phyloP scores from a whole-genome alignment of 345 rosid species.

The Salix caprea region DNA sequence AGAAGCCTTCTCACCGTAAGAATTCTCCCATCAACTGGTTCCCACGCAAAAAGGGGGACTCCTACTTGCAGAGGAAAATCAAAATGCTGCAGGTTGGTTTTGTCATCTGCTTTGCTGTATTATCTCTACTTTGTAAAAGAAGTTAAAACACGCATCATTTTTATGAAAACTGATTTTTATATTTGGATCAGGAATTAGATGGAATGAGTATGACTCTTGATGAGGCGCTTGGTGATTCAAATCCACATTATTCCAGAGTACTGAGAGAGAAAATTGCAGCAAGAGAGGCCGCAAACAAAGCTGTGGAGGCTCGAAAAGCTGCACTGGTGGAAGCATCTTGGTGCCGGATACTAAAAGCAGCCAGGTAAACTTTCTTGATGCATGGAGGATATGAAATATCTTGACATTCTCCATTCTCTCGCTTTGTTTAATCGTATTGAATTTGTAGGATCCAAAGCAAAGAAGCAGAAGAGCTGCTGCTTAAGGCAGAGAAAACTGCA shows the following conservation, averaged over 20 bases:
- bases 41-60: slow-evolving; percentile 74
- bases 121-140: neutral
- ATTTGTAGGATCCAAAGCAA: slow-evolving; percentile 59
- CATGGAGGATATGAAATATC: neutral
- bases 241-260: slow-evolving; percentile 86
- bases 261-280: slow-evolving; percentile 89
- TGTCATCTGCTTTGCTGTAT: neutral
- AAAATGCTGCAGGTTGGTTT: slow-evolving; percentile 74
- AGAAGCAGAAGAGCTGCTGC: slow-evolving; percentile 63
- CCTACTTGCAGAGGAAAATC: slow-evolving; percentile 78
- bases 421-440: neutral
- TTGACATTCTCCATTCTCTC: neutral
- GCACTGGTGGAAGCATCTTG: slow-evolving; percentile 94
- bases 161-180: neutral
- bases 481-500: slow-evolving; percentile 67
- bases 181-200: slow-evolving; percentile 63
- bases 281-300: slow-evolving; percentile 74
- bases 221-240: slow-evolving; percentile 80
- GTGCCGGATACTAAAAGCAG: slow-evolving; percentile 82
- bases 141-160: neutral
- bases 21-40: slow-evolving; percentile 79
- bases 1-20: slow-evolving; percentile 78
- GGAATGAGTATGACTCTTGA: slow-evolving; percentile 91
- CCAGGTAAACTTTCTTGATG: slow-evolving; percentile 47
- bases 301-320: slow-evolving; percentile 88